Percentiles rank a stretch among this genome's conserved stretches.
These are phyloP conservation scores for Phytopythium oedochilum DNA, from an alignment of 352 stramenopile genomes.

Conservation along the genomic window DNA sequence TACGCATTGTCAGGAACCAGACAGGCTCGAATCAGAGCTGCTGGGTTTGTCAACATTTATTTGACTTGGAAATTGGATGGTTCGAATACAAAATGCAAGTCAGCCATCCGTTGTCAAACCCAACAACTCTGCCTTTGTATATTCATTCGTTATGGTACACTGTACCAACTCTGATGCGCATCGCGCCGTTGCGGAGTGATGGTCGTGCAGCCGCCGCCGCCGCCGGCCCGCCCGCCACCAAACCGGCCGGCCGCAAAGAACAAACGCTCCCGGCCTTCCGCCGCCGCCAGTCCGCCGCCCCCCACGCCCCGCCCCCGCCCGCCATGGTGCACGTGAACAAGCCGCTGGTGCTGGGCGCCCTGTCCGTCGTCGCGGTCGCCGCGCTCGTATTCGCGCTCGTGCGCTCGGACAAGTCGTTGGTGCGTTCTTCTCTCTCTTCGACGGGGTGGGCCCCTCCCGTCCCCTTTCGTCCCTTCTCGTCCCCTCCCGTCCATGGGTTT, in stretches of 20 bases:
- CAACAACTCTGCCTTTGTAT: no score
- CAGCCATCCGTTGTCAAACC: no score
- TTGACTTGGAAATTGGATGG: no score
- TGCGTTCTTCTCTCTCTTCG: conserved; percentile 12
- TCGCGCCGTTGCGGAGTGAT: background rate
- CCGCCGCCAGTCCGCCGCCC: background rate
- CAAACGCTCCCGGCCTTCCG: background rate
- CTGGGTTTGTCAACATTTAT: no score
- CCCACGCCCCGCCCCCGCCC: background rate
- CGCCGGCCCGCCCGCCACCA: background rate
- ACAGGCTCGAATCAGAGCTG: no score
- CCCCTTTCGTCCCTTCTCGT: no score
- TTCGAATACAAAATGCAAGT: no score
- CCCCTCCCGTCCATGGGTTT: background rate
- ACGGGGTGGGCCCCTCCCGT: background rate
- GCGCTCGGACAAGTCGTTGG: conserved; percentile 29
- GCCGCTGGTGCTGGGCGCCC: conserved; percentile 67
- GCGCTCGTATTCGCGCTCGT: conserved; percentile 52
- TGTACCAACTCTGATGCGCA: no score
- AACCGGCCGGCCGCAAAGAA: conserved; percentile 1
- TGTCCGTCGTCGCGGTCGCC: conserved; percentile 54
- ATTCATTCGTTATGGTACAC: no score
- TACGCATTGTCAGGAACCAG: no score
- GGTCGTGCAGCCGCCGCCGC: background rate
- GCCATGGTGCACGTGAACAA: conserved; percentile 80